Evolutionary conservation across 2,329 filamentous ascomycete genomes (phyloP).

Genomic region (Tolypocladium capitatum): DNA sequence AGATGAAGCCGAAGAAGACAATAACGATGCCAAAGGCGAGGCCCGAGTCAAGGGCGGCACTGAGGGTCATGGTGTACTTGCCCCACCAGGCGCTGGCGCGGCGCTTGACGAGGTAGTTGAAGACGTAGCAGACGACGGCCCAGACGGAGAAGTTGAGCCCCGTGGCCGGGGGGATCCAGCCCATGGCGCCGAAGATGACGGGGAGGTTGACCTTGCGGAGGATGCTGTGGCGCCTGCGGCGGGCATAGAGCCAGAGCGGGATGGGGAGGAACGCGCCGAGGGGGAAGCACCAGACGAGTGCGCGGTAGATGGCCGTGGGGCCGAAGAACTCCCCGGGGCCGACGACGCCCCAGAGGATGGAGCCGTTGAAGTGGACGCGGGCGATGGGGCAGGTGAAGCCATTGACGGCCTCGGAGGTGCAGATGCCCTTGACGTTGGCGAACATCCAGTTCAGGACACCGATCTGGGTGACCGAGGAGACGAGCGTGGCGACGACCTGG

Average conservation of each 20-base stretch:
- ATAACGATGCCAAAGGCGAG: constrained; percentile 72
- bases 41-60: constrained; percentile 70
- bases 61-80: constrained; percentile 84
- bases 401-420: constrained; percentile 67
- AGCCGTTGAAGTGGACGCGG: constrained; percentile 80
- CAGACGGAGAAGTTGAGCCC: constrained; percentile 83
- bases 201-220: constrained; percentile 69
- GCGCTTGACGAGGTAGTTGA: constrained; percentile 64
- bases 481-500: constrained; percentile 60
- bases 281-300: constrained; percentile 70
- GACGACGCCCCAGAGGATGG: constrained; percentile 80
- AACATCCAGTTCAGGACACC: constrained; percentile 88
- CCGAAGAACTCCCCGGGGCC: constrained; percentile 77
- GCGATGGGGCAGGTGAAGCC: constrained; percentile 82
- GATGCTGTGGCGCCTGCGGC: constrained; percentile 45
- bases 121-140: constrained; percentile 72
- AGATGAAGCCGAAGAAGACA: constrained; percentile 78
- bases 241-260: constrained; percentile 57
- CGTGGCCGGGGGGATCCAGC: constrained; percentile 77
- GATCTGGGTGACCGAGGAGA: constrained; percentile 72
- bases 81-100: constrained; percentile 68
- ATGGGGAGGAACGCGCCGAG: constrained; percentile 64
- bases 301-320: constrained; percentile 56
- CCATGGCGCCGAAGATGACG: constrained; percentile 68
- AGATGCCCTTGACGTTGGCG: constrained; percentile 59